Evolutionary conservation across 2,329 filamentous ascomycete genomes (phyloP).

Genomic region (Pezicula neosporulosa): DNA sequence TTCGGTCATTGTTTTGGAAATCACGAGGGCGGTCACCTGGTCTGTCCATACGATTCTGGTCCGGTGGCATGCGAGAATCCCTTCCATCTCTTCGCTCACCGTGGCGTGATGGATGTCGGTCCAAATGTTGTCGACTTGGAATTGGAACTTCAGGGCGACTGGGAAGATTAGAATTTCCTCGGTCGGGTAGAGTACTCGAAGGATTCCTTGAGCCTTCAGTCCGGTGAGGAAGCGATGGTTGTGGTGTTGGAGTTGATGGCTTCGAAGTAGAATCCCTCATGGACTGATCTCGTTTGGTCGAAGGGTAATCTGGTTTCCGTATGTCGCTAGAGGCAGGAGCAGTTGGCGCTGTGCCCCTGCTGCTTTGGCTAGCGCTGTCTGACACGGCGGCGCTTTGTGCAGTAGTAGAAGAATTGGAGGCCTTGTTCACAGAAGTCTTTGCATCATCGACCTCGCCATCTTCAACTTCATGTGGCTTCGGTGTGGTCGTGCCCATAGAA

Average conservation of each 20-base stretch:
- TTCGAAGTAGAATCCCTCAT: conserved; percentile 24
- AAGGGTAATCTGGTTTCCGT: conserved; percentile 20
- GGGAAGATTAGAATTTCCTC: conserved; percentile 22
- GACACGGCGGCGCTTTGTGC: conserved; percentile 2
- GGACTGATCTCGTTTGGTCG: conserved; percentile 22
- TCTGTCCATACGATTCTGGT: conserved; percentile 16
- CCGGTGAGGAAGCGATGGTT: conserved; percentile 16
- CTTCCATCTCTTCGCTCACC: conserved; percentile 26
- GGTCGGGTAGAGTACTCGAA: conserved; percentile 11
- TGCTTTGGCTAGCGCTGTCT: background rate
- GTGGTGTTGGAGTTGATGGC: conserved; percentile 12
- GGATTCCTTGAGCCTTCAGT: conserved; percentile 16
- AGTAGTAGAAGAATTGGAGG: background rate
- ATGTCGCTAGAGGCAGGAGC: conserved; percentile 11
- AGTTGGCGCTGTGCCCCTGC: conserved; percentile 2
- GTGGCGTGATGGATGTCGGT: conserved; percentile 24
- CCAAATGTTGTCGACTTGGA: conserved; percentile 22
- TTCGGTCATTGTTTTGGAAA: conserved; percentile 21
- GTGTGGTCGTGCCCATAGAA: conserved; percentile 27
- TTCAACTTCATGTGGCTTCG: conserved; percentile 49
- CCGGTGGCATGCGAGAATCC: conserved; percentile 15
- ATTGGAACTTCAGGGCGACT: conserved; percentile 28
- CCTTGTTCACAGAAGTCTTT: conserved; percentile 26
- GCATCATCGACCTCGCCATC: conserved; percentile 71
- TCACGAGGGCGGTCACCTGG: conserved; percentile 27